Percentiles rank a stretch among this genome's conserved stretches.
Evolutionary conservation across 1,139 yeast species (phyloP).

Genomic region (Taphrina populina): DNA sequence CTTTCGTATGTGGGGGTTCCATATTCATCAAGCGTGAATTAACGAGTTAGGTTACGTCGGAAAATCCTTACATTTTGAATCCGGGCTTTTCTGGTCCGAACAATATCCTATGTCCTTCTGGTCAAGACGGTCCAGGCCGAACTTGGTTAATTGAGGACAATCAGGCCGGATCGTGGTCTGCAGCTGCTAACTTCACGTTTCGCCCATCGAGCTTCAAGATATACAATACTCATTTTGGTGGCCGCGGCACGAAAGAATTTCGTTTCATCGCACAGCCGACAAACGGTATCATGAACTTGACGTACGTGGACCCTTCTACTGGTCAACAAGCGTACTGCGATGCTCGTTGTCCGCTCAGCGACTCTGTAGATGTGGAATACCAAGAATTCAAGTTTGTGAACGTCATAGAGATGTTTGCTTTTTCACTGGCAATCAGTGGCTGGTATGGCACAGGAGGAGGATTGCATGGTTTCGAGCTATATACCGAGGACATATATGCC

Average conservation of each 20-base stretch:
- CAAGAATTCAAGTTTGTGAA: slow-evolving; percentile 84
- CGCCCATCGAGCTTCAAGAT: slow-evolving; percentile 73
- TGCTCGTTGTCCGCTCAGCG: slow-evolving; percentile 74
- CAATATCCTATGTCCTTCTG: slow-evolving; percentile 61
- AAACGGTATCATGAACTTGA: slow-evolving; percentile 85
- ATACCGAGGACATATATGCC: slow-evolving; percentile 55
- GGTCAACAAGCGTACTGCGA: slow-evolving; percentile 61
- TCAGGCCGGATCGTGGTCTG: slow-evolving; percentile 67
- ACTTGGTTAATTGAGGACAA: slow-evolving; percentile 60
- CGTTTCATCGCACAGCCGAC: slow-evolving; percentile 76
- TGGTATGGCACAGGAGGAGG: slow-evolving; percentile 72
- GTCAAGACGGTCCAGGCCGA: slow-evolving; percentile 43
- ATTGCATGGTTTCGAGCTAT: slow-evolving; percentile 70
- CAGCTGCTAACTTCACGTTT: slow-evolving; percentile 58
- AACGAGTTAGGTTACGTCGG: slow-evolving; percentile 48
- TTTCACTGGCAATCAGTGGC: slow-evolving; percentile 66
- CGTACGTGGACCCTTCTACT: slow-evolving; percentile 73
- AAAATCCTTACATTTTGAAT: slow-evolving; percentile 40
- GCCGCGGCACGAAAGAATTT: slow-evolving; percentile 61
- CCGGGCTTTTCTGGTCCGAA: slow-evolving; percentile 48
- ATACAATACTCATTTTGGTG: slow-evolving; percentile 54
- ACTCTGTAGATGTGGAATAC: slow-evolving; percentile 52
- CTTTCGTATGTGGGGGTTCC: slow-evolving; percentile 62
- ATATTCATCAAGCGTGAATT: slow-evolving; percentile 49
- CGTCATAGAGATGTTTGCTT: slow-evolving; percentile 57